A percentile compares a stretch with the other conserved stretches of the same genome.
Evolutionary conservation across 257 asterid genomes (phyloP).

Genomic region (Eustoma russellianum): DNA sequence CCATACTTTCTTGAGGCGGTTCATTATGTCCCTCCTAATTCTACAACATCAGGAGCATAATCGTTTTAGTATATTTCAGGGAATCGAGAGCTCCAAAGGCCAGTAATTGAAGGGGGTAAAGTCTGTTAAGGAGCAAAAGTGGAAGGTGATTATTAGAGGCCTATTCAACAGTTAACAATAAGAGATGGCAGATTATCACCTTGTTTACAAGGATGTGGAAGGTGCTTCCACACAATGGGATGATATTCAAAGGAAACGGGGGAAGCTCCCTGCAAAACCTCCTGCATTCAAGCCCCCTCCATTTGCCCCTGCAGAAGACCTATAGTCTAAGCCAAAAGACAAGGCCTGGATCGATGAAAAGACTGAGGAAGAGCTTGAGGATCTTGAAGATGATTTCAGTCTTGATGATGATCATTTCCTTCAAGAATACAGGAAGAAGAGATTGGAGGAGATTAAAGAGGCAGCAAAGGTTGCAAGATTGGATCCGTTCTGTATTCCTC

Average conservation of each 20-base stretch:
- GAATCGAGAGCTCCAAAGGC: too few species aligned
- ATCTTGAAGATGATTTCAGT: slow-evolving; percentile 84
- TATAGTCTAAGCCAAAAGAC: slow-evolving; percentile 55
- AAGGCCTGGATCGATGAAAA: slow-evolving; percentile 67
- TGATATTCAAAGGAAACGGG: slow-evolving; percentile 79
- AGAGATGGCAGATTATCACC: slow-evolving; percentile 83
- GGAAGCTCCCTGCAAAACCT: slow-evolving; percentile 67
- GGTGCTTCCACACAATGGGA: slow-evolving; percentile 97
- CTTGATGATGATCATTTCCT: slow-evolving; percentile 88
- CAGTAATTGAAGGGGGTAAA: neutral
- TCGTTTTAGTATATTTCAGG: too few species aligned
- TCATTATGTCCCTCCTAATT: too few species aligned
- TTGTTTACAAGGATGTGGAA: slow-evolving; percentile 82
- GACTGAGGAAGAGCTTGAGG: slow-evolving; percentile 83
- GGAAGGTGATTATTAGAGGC: neutral
- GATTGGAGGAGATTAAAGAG: slow-evolving; percentile 83
- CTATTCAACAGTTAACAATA: neutral
- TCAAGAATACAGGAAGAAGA: slow-evolving; percentile 80
- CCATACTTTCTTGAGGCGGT: too few species aligned
- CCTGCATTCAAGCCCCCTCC: slow-evolving; percentile 73
- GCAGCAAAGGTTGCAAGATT: slow-evolving; percentile 62
- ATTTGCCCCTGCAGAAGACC: slow-evolving; percentile 57
- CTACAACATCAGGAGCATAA: too few species aligned
- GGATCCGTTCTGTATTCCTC: slow-evolving; percentile 91
- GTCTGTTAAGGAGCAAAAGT: neutral